Evolutionary conservation across 1,284 basidiomycete species (phyloP), one percentile per base, ranked within the genome.

Genomic region (Irpex rosettiformis): DNA sequence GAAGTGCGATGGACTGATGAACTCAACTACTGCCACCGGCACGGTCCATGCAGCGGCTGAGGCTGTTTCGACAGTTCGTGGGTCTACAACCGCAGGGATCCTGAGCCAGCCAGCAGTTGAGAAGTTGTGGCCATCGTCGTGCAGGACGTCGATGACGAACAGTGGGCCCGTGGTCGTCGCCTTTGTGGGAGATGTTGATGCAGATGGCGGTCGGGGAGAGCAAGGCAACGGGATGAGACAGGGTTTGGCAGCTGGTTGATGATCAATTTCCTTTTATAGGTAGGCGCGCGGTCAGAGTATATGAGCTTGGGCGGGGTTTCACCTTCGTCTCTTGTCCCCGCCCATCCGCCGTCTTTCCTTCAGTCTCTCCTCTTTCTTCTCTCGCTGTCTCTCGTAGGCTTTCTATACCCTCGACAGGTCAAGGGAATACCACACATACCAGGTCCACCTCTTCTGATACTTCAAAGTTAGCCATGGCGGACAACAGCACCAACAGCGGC

Each of bases 381-480:
- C 25, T 51, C 5, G 27, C 25, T n/a, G 33, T 40, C 33, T 47
- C 21, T 25, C 45, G 18, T 21, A 47, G 45, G 45, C 48, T 25
- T 11, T 25, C 48, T 28, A 18, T 18, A 51, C 48, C 48, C 25
- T 51, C 48, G 48, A 51, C 48, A 27, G 48, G 48, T 51, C 48
- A 16, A 51, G 48, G 48, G 25, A 51, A 51, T 25, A 25, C 13
- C 21, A 28, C 48, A 25, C 13, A 51, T 10, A 51, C 48, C 16
- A 21, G 8, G n/a, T 40, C 43, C 13, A 21, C 48, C 22, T 8
- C 48, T 11, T 51, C 1, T 21, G 25, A 51, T 25, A 29, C 24
- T 25, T 16, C 8, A 8, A 8, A 51, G 48, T 13, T 29, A 8
- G 64, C 68, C 66, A 68, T 72, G 64, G 62, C 69, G n/a, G n/a